Base-by-base conservation (phyloP, 495 filamentous ascomycete species). In the Neurospora sp. region DNA sequence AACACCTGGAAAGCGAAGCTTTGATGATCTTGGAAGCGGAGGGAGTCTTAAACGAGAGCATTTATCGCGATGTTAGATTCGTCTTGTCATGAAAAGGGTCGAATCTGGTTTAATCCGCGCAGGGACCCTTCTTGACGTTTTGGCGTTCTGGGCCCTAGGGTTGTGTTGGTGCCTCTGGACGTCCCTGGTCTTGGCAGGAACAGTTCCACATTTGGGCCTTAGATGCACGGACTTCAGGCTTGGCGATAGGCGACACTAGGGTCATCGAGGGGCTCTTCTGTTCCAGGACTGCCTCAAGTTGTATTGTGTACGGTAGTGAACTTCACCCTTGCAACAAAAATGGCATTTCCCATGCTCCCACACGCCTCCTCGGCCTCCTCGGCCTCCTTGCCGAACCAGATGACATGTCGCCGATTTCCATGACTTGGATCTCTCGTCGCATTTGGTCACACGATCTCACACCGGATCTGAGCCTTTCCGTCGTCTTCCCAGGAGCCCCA, bases 401-500 rank as follows among this genome's bases (percentile, higher is more conserved):
- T 35, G 53, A 37, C 27, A 35, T 35, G 6, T 65, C 53, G 14
- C 53, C 3, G 14, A 18, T 61, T 22, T 35, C 27, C 22, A 61
- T 61, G 53, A 31, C 53, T 22, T 65, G 53, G 22, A 65, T 35
- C 27, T 65, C 53, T 65, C 12, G 27, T 65, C 14, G 6, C 53
- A 45, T 71, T 70, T 77, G 71, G 71, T 12, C 38, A 31, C 38
- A 31, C 39, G 69, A 65, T 75, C 71, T 71, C 42, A 68, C 59
- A 40, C 71, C 70, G 73, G 68, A 75, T 69, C 71, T 47, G 45
- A 39, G 69, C 69, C 18, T 38, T 75, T 75, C 69, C 69, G 70
- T 70, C 71, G 69, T 40, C 71, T 45, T 39, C 42, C 69, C 59
- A 22, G 70, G 39, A 39, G 39, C 69, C 22, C 27, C 20, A 68